Percentiles rank a stretch among this genome's conserved stretches.
Conservation (phyloP, 2,329 filamentous ascomycete species). For the Aspergillus pseudoviridinutans region DNA sequence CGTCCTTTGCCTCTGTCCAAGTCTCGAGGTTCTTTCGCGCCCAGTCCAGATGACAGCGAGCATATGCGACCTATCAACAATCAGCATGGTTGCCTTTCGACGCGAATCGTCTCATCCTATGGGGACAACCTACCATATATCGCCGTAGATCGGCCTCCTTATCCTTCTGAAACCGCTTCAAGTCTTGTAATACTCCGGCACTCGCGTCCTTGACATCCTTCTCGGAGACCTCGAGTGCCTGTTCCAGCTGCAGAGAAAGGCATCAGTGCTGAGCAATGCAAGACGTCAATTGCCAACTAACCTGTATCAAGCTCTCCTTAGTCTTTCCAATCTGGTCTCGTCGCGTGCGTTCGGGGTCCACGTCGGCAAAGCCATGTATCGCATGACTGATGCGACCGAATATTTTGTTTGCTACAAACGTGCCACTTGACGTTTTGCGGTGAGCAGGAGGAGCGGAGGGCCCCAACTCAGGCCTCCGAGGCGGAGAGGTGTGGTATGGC, state of each 20-base stretch:
- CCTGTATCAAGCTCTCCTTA: constrained; percentile 71
- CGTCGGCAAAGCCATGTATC: constrained; percentile 91
- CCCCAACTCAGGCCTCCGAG: constrained; percentile 33
- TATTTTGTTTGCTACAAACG: constrained; percentile 86
- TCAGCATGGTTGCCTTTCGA: neutral
- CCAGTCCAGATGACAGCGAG: constrained; percentile 90
- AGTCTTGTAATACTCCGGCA: constrained; percentile 77
- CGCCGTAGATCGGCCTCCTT: constrained; percentile 91
- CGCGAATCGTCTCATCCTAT: neutral
- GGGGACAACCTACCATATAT: constrained; percentile 75
- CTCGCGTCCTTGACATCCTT: constrained; percentile 93
- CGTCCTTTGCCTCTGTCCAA: constrained; percentile 84
- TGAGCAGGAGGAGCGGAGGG: constrained; percentile 50
- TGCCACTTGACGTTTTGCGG: constrained; percentile 78
- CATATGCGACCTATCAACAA: constrained; percentile 71
- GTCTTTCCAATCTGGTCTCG: constrained; percentile 96
- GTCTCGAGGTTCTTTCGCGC: constrained; percentile 85
- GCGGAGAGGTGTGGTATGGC: constrained; percentile 65
- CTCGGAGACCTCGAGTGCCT: constrained; percentile 81
- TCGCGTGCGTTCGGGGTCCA: constrained; percentile 88
- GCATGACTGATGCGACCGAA: constrained; percentile 95
- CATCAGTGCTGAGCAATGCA: constrained; percentile 3
- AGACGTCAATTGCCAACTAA: constrained; percentile 21
- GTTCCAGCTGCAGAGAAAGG: constrained; percentile 64
- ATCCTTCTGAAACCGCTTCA: constrained; percentile 88